Conservation (phyloP, 306 rosid species). For the Hippophae gyantsensis region DNA sequence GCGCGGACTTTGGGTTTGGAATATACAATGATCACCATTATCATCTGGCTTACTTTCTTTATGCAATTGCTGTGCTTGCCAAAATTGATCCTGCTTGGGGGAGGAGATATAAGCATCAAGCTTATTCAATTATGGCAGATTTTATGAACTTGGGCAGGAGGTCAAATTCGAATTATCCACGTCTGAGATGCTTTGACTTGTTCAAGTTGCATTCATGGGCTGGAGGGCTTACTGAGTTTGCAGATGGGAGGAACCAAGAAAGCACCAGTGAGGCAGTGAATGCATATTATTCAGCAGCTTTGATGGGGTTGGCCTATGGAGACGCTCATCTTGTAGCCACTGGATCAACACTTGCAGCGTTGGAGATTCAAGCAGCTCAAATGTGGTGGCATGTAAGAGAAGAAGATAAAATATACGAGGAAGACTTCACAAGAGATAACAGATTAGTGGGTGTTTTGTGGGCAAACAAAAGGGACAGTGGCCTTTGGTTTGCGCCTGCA, state of each 20-base stretch:
- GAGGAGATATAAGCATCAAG: slow-evolving; percentile 49
- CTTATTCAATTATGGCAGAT: slow-evolving; percentile 60
- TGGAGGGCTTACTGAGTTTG: slow-evolving; percentile 67
- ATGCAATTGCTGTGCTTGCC: slow-evolving; percentile 67
- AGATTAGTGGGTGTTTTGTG: slow-evolving; percentile 60
- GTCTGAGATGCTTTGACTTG: slow-evolving; percentile 64
- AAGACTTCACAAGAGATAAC: slow-evolving; percentile 47
- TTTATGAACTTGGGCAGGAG: slow-evolving; percentile 43
- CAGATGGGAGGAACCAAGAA: slow-evolving; percentile 81
- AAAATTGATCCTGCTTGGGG: slow-evolving; percentile 81
- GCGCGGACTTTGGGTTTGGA: slow-evolving; percentile 76
- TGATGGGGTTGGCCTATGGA: slow-evolving; percentile 70
- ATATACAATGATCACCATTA: slow-evolving; percentile 76
- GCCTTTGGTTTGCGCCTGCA: slow-evolving; percentile 81
- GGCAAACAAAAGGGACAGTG: slow-evolving; percentile 81
- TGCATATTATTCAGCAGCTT: slow-evolving; percentile 73
- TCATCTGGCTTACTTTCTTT: slow-evolving; percentile 70
- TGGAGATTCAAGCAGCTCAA: slow-evolving; percentile 63
- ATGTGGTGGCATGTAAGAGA: slow-evolving; percentile 80
- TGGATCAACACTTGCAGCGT: slow-evolving; percentile 54
- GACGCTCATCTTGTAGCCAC: slow-evolving; percentile 42
- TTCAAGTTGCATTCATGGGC: slow-evolving; percentile 87
- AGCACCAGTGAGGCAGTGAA: slow-evolving; percentile 78
- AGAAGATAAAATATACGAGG: slow-evolving; percentile 38
- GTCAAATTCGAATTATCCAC: slow-evolving; percentile 39